Evolutionary conservation across 257 asterid genomes (phyloP), one percentile per base, ranked within the genome.

Genomic region (Agastache rugosa): DNA sequence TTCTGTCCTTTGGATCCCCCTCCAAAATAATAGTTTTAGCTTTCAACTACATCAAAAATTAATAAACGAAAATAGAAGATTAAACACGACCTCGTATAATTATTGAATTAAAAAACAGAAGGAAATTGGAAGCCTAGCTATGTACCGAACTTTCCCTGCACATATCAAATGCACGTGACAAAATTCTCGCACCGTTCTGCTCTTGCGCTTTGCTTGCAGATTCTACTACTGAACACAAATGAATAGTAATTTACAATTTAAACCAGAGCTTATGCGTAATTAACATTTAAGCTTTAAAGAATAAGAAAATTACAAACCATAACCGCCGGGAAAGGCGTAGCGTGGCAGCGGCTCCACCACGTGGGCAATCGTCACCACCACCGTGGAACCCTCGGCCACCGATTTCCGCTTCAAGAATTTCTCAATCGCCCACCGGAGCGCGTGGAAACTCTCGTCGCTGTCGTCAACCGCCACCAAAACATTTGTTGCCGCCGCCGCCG

Each of bases 361-460:
- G 37, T 83, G 80, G 25, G 82, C 88, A 2, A 90, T 65, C 8
- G 93, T 84, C n/a, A 90, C 69, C 39, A 78, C 75, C 70, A 20
- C 35, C 10, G 70, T n/a, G 23, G 70, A 41, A 12, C 11, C 12
- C 3, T 17, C 51, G 3, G 53, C 39, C 64, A 25, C 50, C 4
- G 61, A 20, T 16, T 19, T 37, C 8, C 27, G 78, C 73, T 63
- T 75, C 80, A 85, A 44, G 7, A 88, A 44, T 2, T 81, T 82
- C 34, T 88, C 91, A 14, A 88, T 77, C 15, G 68, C 67, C 94
- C 94, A 90, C 5, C 54, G 79, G 1, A 90, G 90, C 4, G 89
- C 91, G 66, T 83, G 25, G 76, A 85, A 88, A 79, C 91, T 88
- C 73, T 90, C 91, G 0, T 88, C 87, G 82, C 93, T 90, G 74